Base-by-base conservation (phyloP, 129 eudicot species). In the Kitagawia praeruptora region DNA sequence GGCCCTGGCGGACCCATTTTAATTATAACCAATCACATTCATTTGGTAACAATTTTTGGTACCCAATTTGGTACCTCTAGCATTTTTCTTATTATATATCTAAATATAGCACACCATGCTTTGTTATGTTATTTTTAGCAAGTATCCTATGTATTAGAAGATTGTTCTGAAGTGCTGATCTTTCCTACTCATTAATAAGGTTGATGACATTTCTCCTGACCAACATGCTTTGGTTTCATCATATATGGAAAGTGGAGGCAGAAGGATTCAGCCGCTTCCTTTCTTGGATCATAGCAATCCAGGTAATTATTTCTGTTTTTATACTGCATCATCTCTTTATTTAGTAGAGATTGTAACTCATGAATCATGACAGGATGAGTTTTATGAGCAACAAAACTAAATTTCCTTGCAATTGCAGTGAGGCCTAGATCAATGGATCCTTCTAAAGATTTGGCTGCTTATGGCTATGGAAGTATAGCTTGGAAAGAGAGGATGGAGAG, bases 401-500 rank as follows among this genome's bases (percentile, higher is more conserved):
- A 19, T 28, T 25, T 47, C 25, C 13, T 48, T 54, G 16, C 14
- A 37, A 15, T 7, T 83, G 84, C 84, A 88, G 97, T 85, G 78
- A 89, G 82, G 18, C 90, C 90, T 31, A 84, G 97, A 70, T 61
- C 93, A 11, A 79, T 89, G 91, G 93, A 85, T 80, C 91, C 91
- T 7, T 81, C 84, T 45, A 89, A 84, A 80, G 91, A 87, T 69
- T 71, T 89, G 81, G 84, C 85, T 34, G 86, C 84, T 61, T 89
- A 89, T 56, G 93, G 93, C 14, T 87, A 87, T 64, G 93, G 93
- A 34, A 87, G 86, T n/a, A 84, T 89, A 66, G 93, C 90, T 37
- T 89, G 93, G 93, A 89, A 89, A 63, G 89, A 87, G 79, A 82
- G 87, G 77, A 81, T 87, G 88, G 91, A 89, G 27, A 82, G 70